Base-by-base conservation (phyloP, 345 rosid genomes). In the Corchorus olitorius region DNA sequence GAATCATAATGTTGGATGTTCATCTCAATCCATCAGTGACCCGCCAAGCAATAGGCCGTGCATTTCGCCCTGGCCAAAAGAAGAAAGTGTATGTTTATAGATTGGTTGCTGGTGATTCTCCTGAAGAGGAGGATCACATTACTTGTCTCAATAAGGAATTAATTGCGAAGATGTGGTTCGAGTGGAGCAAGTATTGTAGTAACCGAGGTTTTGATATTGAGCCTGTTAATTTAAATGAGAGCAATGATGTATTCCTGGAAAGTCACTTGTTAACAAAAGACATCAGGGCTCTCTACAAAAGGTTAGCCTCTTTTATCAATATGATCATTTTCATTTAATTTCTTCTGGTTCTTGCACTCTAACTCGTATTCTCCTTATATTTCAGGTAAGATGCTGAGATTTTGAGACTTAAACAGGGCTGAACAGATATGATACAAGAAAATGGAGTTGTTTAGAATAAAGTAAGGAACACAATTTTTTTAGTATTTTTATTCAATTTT, bases 11-110 rank as follows among this genome's bases (percentile, higher is more conserved):
- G 58, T 82, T 96, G 22, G 99, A 93, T 78, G 97, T 93, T 63
- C 99, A 84, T 78, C 86, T 92, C 6, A 96, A 96, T 82, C 99
- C 99, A 10, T 96, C 99, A 0, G 99, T 96, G 66, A 93, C 99
- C 27, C 97, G 93, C 17, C 97, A 96, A 86, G 98, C 97, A 0
- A 87, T 93, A 58, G 94, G 93, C 37, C 87, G 98, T 73, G 96
- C 98, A 13, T 93, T 90, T 70, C 90, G 97, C 61, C 97, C 97
- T n/a, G 93, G 98, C 35, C 98, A 96, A 69, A 87, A 70, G 79
- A 96, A 76, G 90, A 93, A 88, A 81, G 99, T 93, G 15, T 89
- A 84, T 13, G 82, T 86, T 0, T 96, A 96, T 62, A 81, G 97
- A 75, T 68, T 96, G 70, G 88, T 92, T 2, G 94, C 97, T 50